Evolutionary conservation across 306 rosid species (phyloP).

Genomic region (Nissolia schottii): DNA sequence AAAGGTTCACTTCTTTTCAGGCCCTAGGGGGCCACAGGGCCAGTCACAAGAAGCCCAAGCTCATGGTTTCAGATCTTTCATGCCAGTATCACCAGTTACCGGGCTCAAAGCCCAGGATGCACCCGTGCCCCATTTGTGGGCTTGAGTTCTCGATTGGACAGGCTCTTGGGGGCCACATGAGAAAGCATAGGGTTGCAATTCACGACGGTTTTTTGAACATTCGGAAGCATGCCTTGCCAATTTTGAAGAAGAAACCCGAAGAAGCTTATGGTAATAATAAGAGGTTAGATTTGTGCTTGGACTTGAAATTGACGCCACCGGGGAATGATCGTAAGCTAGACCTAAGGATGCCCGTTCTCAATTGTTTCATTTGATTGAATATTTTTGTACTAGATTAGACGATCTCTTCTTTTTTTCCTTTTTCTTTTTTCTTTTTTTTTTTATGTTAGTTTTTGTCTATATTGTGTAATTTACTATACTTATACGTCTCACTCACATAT

Average conservation of each 20-base stretch:
- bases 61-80: neutral
- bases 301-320: constrained; percentile 46
- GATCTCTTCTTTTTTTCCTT: neutral
- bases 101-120: constrained; percentile 41
- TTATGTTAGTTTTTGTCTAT: neutral
- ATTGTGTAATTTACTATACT: neutral
- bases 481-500: neutral
- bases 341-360: constrained; percentile 25
- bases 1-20: constrained; percentile 61
- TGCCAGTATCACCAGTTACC: neutral
- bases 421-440: too few relatives aligned
- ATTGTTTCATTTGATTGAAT: constrained; percentile 13
- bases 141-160: constrained; percentile 67
- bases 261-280: neutral
- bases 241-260: constrained; percentile 44
- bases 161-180: constrained; percentile 93
- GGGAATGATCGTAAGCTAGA: constrained; percentile 42
- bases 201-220: neutral
- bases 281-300: constrained; percentile 36
- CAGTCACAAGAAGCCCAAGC: constrained; percentile 66
- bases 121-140: constrained; percentile 73
- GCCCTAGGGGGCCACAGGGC: constrained; percentile 94
- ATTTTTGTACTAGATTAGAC: neutral
- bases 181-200: constrained; percentile 51
- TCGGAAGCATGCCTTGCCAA: neutral